Evolutionary conservation across 192 early-diverging fungal genomes (phyloP).

Genomic region (Mortierella alpina): DNA sequence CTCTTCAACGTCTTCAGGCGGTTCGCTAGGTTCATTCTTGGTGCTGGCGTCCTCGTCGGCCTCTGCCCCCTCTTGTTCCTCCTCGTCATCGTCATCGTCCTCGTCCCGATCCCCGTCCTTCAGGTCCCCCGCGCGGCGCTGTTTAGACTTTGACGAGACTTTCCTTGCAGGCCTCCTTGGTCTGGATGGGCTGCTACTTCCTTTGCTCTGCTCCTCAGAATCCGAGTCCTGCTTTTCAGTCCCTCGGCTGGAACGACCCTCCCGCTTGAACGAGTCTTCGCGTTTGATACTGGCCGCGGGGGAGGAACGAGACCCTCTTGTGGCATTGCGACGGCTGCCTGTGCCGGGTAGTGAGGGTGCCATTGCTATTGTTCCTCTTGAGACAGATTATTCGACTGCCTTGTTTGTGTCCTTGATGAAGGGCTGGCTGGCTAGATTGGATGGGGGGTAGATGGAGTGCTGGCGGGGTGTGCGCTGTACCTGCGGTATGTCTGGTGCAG

Average conservation of each 20-base stretch:
- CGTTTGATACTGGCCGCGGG: background rate
- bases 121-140: background rate
- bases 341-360: constrained; percentile 35
- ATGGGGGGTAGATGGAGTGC: background rate
- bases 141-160: constrained; percentile 4
- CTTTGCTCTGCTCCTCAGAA: constrained; percentile 22
- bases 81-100: background rate
- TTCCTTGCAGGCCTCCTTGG: constrained; percentile 15
- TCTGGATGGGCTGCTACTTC: constrained; percentile 14
- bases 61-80: constrained; percentile 2
- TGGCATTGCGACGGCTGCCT: constrained; percentile 10
- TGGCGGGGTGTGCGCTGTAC: too few relatives aligned
- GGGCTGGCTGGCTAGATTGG: background rate
- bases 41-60: constrained; percentile 28
- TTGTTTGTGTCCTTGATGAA: background rate
- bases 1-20: constrained; percentile 32
- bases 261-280: constrained; percentile 12
- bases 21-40: constrained; percentile 45
- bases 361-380: constrained; percentile 4
- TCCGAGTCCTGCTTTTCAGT: constrained; percentile 30
- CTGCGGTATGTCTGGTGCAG: too few relatives aligned
- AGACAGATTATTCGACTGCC: background rate
- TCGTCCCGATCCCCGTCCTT: background rate
- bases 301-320: constrained; percentile 4
- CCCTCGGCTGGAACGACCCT: background rate